Conservation (phyloP, 2,329 filamentous ascomycete genomes). For the Falciphora oryzae region DNA sequence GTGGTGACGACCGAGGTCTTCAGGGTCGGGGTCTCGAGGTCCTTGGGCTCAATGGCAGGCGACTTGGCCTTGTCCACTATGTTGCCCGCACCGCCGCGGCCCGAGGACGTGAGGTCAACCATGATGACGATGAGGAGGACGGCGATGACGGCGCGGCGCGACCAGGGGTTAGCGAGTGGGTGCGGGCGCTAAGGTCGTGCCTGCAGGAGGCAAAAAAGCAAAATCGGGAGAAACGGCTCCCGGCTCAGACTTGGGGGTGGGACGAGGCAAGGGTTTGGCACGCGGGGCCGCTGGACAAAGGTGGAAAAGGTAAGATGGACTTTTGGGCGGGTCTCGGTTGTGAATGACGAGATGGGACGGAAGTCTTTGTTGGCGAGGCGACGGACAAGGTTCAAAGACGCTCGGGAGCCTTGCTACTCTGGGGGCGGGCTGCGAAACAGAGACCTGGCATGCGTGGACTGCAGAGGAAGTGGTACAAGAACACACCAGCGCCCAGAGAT, state of each 20-base stretch:
- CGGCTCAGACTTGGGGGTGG: too few species aligned
- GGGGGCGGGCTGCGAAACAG: background rate
- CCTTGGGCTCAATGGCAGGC: slow-evolving; percentile 45
- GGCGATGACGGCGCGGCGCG: too few species aligned
- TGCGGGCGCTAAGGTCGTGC: too few species aligned
- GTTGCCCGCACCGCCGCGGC: slow-evolving; percentile 75
- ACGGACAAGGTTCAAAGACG: background rate
- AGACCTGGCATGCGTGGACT: background rate
- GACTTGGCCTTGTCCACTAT: slow-evolving; percentile 51
- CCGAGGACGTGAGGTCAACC: slow-evolving; percentile 53
- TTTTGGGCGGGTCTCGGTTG: too few species aligned
- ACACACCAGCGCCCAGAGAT: background rate
- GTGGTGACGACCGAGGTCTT: slow-evolving; percentile 84
- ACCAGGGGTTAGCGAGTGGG: too few species aligned
- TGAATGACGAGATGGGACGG: background rate
- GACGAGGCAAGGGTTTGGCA: too few species aligned
- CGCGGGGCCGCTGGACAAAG: background rate
- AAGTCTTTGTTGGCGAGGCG: background rate
- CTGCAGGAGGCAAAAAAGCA: too few species aligned
- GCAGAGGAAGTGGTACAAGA: too few species aligned
- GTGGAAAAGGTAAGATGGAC: too few species aligned
- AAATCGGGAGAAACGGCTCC: too few species aligned
- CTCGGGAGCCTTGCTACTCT: background rate
- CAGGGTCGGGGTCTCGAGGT: slow-evolving; percentile 76
- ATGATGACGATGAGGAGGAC: slow-evolving; percentile 21